Percentiles rank a stretch among this genome's conserved stretches.
These are phyloP conservation scores for Rhizopus sp. DNA, from an alignment of 371 early-diverging fungal species.

Conservation along the genomic window DNA sequence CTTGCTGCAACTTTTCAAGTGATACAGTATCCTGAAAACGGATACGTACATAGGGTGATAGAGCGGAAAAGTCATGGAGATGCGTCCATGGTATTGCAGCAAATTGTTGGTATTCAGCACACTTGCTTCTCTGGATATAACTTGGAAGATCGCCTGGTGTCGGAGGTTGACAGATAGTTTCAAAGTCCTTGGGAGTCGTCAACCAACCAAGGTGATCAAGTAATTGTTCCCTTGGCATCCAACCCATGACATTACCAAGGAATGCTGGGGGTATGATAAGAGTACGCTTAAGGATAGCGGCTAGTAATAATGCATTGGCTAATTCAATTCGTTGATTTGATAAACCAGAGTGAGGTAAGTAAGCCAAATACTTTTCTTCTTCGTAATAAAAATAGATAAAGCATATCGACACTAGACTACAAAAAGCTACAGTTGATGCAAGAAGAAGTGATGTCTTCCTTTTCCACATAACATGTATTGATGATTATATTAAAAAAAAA, in stretches of 20 bases:
- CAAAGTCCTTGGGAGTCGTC: slow-evolving; percentile 32
- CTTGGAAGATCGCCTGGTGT: slow-evolving; percentile 12
- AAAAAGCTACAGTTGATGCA: background rate
- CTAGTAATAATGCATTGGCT: slow-evolving; percentile 56
- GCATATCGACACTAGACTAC: background rate
- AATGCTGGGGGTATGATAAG: slow-evolving; percentile 59
- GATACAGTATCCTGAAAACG: slow-evolving; percentile 23
- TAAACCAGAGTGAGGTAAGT: slow-evolving; percentile 63
- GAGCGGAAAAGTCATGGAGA: slow-evolving; percentile 32
- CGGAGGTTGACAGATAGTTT: slow-evolving; percentile 21
- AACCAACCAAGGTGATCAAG: slow-evolving; percentile 39
- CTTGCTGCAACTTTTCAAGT: slow-evolving; percentile 27
- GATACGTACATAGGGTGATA: slow-evolving; percentile 32
- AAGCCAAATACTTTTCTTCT: slow-evolving; percentile 49
- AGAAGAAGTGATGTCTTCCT: slow-evolving; percentile 2
- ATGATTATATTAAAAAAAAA: background rate
- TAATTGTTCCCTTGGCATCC: slow-evolving; percentile 44
- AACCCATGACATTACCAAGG: slow-evolving; percentile 42
- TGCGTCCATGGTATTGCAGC: slow-evolving; percentile 45
- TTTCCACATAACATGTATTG: slow-evolving; percentile 4
- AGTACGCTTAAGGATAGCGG: slow-evolving; percentile 53
- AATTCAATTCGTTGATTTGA: slow-evolving; percentile 63
- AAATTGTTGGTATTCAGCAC: slow-evolving; percentile 33
- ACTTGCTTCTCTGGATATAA: slow-evolving; percentile 23
- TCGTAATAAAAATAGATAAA: slow-evolving; percentile 1